A percentile compares a stretch with the other conserved stretches of the same genome.
Evolutionary conservation across 192 early-diverging fungal species (phyloP).

Genomic region (Umbelopsis isabellina): DNA sequence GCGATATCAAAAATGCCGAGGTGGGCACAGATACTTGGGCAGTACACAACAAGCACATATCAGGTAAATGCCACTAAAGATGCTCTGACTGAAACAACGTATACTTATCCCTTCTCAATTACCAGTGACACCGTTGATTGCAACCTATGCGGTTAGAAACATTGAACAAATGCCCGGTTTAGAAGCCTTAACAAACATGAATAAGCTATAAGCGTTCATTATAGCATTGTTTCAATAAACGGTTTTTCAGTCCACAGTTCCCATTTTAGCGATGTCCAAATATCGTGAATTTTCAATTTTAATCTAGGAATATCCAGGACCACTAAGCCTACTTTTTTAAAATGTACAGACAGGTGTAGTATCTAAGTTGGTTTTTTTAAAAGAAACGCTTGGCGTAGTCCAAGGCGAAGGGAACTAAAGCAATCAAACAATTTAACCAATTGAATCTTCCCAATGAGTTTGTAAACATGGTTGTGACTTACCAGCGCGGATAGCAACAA

Average conservation of each 20-base stretch:
- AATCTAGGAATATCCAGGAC: neutral
- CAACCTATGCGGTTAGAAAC: constrained; percentile 5
- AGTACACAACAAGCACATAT: constrained; percentile 27
- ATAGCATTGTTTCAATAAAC: neutral
- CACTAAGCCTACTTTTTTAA: neutral
- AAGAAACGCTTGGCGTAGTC: constrained; percentile 20
- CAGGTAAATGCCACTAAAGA: constrained; percentile 22
- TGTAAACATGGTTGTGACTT: neutral
- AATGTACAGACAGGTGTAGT: constrained; percentile 12
- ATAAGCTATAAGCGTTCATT: neutral
- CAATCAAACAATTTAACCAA: neutral
- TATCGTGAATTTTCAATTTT: neutral
- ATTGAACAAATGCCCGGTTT: neutral
- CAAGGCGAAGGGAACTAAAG: constrained; percentile 15
- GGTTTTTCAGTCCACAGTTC: neutral
- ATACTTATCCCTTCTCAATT: neutral
- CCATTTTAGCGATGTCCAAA: neutral
- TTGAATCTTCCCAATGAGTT: neutral
- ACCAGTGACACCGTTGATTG: constrained; percentile 31
- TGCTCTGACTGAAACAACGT: neutral
- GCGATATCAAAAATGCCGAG: neutral
- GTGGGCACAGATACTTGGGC: constrained; percentile 33
- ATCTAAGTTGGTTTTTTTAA: constrained; percentile 6
- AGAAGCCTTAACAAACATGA: neutral
- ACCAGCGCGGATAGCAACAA: constrained; percentile 36